Evolutionary conservation across 345 rosid genomes (phyloP).

Genomic region (Ceriops zippeliana): DNA sequence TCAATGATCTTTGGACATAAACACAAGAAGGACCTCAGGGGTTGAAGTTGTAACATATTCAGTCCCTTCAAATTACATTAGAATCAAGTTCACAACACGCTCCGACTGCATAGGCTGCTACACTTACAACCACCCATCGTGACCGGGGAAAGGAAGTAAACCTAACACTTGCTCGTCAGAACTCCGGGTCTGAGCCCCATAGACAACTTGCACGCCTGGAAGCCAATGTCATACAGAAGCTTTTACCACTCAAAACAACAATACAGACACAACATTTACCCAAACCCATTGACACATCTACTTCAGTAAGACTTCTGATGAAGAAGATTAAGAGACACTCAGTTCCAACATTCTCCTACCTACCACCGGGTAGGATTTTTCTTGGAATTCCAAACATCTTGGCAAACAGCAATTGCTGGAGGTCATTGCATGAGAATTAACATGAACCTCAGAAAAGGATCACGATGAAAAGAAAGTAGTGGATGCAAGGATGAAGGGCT

Average conservation of each 20-base stretch:
- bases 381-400: neutral
- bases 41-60: too few relatives aligned
- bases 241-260: neutral
- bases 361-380: neutral
- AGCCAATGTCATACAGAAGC: neutral
- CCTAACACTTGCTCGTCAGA: neutral
- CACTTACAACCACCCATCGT: neutral
- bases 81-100: too few relatives aligned
- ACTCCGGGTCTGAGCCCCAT: neutral
- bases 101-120: too few relatives aligned
- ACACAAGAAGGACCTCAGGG: too few relatives aligned
- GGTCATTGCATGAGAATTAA: neutral
- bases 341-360: neutral
- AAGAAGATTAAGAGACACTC: neutral
- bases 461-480: constrained; percentile 2
- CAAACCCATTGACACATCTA: neutral
- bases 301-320: neutral
- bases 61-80: too few relatives aligned
- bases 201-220: neutral
- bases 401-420: neutral
- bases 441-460: neutral
- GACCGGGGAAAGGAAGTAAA: neutral
- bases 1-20: too few relatives aligned
- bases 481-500: constrained; percentile 5
- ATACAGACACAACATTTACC: neutral